A percentile compares a stretch with the other conserved stretches of the same genome.
phyloP scores from a whole-genome alignment of 176 grass and related monocot genomes.

The Aegilops bicornis region DNA sequence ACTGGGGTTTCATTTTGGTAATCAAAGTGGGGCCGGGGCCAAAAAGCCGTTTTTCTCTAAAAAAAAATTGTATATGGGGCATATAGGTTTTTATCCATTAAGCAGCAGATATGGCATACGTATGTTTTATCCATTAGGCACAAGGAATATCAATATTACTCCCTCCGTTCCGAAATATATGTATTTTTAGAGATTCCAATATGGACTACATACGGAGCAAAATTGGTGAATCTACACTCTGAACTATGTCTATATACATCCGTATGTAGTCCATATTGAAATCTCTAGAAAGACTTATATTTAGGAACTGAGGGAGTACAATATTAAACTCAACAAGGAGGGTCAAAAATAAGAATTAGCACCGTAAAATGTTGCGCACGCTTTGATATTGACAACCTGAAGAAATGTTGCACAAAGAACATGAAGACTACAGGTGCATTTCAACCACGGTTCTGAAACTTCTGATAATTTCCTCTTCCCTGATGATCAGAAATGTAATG shows the following conservation, averaged over 20 bases:
- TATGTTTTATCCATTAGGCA: neutral
- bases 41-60: too few species aligned
- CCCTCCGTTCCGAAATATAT: too few species aligned
- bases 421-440: neutral
- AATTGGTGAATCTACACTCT: too few species aligned
- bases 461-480: neutral
- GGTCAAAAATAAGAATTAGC: neutral
- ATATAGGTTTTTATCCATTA: slow-evolving; percentile 25
- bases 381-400: neutral
- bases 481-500: neutral
- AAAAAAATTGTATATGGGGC: slow-evolving; percentile 32
- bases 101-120: slow-evolving; percentile 14
- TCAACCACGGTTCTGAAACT: neutral
- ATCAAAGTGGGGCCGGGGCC: too few species aligned
- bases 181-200: too few species aligned
- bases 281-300: too few species aligned
- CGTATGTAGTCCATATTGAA: too few species aligned
- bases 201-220: too few species aligned
- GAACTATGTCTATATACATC: too few species aligned
- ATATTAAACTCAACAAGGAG: neutral
- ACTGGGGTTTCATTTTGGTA: too few species aligned
- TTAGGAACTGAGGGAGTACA: neutral
- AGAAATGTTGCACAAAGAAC: neutral
- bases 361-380: neutral
- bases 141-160: neutral